phyloP scores from a whole-genome alignment of 257 asterid species.

The Solanum habrochaites region DNA sequence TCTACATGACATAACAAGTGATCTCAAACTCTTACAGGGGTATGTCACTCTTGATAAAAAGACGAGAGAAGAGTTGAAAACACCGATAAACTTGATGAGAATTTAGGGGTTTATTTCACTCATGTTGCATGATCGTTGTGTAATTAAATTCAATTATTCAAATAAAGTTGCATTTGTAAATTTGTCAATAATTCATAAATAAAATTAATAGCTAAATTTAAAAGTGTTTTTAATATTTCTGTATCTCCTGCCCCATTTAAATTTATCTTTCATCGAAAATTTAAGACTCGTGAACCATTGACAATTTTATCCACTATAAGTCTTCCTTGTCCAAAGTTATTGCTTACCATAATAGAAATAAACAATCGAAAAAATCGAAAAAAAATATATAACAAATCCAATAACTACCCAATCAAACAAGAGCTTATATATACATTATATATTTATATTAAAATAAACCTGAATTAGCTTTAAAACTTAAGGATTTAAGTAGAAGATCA shows the following conservation, averaged over 20 bases:
- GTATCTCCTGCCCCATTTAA: too few species aligned
- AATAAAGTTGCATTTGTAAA: too few species aligned
- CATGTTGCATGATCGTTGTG: neutral
- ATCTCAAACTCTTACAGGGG: rapidly evolving
- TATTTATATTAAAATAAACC: neutral
- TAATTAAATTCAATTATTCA: rapidly evolving
- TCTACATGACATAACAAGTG: neutral
- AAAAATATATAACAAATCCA: neutral
- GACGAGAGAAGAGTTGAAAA: too few species aligned
- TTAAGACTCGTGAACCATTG: neutral
- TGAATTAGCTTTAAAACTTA: neutral
- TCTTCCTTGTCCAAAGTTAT: neutral
- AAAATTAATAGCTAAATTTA: too few species aligned
- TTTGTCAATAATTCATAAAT: rapidly evolving
- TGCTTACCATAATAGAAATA: neutral
- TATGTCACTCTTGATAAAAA: too few species aligned
- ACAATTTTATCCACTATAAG: neutral
- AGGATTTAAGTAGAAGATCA: neutral
- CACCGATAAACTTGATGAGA: too few species aligned
- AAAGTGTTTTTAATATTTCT: too few species aligned
- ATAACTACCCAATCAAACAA: neutral
- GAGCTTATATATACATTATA: neutral
- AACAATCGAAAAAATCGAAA: neutral
- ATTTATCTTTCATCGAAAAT: neutral
- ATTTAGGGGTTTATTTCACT: too few species aligned